A percentile compares a stretch with the other conserved stretches of the same genome.
phyloP scores from a whole-genome alignment of 495 filamentous ascomycete genomes.

The Annulohypoxylon moriforme region DNA sequence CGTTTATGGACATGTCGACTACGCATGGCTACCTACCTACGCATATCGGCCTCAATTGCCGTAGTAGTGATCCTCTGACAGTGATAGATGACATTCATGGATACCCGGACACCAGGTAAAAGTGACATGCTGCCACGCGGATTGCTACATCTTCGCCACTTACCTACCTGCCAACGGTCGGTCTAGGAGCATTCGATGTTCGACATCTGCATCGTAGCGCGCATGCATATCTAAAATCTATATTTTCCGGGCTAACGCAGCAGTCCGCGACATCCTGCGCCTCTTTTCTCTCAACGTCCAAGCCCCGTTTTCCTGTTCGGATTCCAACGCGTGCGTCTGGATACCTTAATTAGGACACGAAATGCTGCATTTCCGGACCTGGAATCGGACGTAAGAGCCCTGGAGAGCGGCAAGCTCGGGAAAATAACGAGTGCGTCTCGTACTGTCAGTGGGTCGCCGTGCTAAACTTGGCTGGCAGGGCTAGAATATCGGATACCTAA shows the following conservation, averaged over 20 bases:
- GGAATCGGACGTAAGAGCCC: background rate
- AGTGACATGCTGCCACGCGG: background rate
- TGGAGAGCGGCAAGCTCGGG: background rate
- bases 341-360: conserved; percentile 5
- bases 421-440: background rate
- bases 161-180: background rate
- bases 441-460: background rate
- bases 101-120: background rate
- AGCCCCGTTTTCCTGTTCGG: background rate
- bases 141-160: background rate
- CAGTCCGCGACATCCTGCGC: background rate
- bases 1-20: background rate
- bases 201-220: background rate
- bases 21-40: background rate
- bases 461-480: conserved; percentile 1
- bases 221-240: background rate
- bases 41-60: background rate
- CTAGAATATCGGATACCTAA: background rate
- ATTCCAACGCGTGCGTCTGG: background rate
- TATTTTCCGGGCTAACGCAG: background rate
- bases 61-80: background rate
- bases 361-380: background rate
- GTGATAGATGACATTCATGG: background rate
- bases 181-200: background rate
- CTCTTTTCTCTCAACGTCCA: background rate